A percentile compares a stretch with the other conserved stretches of the same genome.
These are phyloP conservation scores for Aspergillus saccharolyticus DNA, from an alignment of 495 filamentous ascomycete species.

Conservation along the genomic window DNA sequence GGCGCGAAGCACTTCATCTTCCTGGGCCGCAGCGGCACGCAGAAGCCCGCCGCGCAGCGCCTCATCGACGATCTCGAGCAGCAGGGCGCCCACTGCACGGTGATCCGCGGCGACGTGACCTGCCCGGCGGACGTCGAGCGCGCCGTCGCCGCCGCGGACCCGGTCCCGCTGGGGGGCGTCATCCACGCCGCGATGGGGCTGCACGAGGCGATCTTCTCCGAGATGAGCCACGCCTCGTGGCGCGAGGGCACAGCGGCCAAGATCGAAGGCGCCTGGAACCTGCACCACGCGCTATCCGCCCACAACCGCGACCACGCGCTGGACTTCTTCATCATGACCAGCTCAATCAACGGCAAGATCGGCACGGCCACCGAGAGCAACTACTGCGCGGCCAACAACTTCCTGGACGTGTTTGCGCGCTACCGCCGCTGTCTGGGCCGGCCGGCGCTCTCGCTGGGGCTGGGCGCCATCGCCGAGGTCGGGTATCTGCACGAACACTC, in stretches of 20 bases:
- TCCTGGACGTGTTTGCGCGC: slow-evolving; percentile 24
- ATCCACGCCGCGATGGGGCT: slow-evolving; percentile 8
- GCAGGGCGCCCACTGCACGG: slow-evolving; percentile 1
- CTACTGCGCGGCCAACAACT: slow-evolving; percentile 36
- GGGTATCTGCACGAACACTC: slow-evolving; percentile 33
- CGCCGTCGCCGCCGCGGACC: background rate
- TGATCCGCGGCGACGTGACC: slow-evolving; percentile 4
- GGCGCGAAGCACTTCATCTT: slow-evolving; percentile 6
- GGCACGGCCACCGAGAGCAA: slow-evolving; percentile 52
- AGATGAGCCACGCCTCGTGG: slow-evolving; percentile 5
- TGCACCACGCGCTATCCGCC: slow-evolving; percentile 1
- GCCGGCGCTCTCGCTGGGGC: slow-evolving; percentile 14
- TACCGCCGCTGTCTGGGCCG: slow-evolving; percentile 8
- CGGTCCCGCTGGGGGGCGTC: background rate
- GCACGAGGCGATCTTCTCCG: background rate
- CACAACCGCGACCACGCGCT: background rate
- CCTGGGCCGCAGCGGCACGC: background rate
- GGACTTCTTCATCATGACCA: slow-evolving; percentile 28
- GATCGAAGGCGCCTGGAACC: slow-evolving; percentile 6
- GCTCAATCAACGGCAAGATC: slow-evolving; percentile 47
- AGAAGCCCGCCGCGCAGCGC: background rate
- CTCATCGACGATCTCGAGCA: background rate
- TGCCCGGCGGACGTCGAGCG: background rate
- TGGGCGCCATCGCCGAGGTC: slow-evolving; percentile 22
- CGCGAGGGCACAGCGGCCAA: slow-evolving; percentile 1